These are phyloP conservation scores for Auricularia auricula-judae DNA, from an alignment of 768 basidiomycete genomes.

Conservation along the genomic window DNA sequence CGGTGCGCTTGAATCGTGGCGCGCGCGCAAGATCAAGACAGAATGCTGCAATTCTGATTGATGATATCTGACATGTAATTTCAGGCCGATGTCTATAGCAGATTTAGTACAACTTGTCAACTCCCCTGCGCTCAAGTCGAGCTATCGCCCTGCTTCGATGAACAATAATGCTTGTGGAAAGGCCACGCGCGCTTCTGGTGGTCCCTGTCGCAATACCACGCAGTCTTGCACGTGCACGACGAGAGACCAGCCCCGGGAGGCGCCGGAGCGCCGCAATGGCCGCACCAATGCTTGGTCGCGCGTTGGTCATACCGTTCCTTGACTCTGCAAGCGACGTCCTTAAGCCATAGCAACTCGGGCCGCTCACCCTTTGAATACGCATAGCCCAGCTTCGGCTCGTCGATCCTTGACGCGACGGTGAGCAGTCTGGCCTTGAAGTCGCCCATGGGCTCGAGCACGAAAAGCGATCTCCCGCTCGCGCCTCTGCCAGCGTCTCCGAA, in stretches of 20 bases:
- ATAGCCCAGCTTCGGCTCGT: neutral
- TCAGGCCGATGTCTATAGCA: too few relatives aligned
- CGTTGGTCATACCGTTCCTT: conserved; percentile 10
- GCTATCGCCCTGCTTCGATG: neutral
- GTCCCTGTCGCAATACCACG: conserved; percentile 10
- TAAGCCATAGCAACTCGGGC: conserved; percentile 7
- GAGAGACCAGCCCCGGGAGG: neutral
- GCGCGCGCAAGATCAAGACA: too few relatives aligned
- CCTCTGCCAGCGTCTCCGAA: conserved; percentile 15
- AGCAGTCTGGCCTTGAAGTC: neutral
- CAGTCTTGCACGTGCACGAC: conserved; percentile 10
- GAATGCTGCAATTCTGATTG: too few relatives aligned
- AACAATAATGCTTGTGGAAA: conserved; percentile 9
- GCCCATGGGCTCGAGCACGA: conserved; percentile 11
- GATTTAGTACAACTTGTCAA: too few relatives aligned
- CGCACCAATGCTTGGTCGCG: conserved; percentile 10
- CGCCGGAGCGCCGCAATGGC: conserved; percentile 10
- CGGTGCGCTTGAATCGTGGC: too few relatives aligned
- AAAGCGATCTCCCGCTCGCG: conserved; percentile 4
- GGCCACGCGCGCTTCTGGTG: conserved; percentile 13
- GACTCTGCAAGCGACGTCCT: conserved; percentile 9
- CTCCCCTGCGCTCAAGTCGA: too few relatives aligned
- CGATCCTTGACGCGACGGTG: neutral
- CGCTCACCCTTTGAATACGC: neutral
- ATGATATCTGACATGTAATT: too few relatives aligned